These are phyloP conservation scores for Tricharina praecox DNA, from an alignment of 495 filamentous ascomycete species.

Conservation along the genomic window DNA sequence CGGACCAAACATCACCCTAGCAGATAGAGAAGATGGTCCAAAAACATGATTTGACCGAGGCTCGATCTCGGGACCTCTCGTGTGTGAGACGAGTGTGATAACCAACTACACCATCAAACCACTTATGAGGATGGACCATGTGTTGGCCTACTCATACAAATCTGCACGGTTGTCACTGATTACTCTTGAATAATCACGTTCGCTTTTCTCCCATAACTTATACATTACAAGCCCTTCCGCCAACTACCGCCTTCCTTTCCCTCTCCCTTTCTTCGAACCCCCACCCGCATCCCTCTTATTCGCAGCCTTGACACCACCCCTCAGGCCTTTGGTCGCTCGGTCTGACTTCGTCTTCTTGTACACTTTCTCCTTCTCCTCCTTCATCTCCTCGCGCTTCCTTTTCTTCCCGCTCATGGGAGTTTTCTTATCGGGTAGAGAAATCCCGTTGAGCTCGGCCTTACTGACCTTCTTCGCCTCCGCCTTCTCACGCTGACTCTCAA, in stretches of 20 bases:
- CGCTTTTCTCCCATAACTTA: not conserved
- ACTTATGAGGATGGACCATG: not conserved
- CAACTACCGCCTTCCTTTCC: not conserved
- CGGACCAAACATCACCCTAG: no score
- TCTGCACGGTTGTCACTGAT: not conserved
- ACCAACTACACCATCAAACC: not conserved
- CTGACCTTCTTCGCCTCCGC: constrained; percentile 45
- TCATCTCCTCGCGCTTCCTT: constrained; percentile 70
- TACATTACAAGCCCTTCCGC: not conserved
- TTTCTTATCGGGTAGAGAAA: constrained; percentile 40
- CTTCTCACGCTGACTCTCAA: constrained; percentile 81
- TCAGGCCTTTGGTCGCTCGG: constrained; percentile 38
- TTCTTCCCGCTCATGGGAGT: constrained; percentile 78
- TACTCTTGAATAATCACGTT: no score
- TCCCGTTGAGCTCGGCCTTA: constrained; percentile 48
- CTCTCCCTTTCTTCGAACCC: constrained; percentile 7
- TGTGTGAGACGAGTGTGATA: not conserved
- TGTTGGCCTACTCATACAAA: not conserved
- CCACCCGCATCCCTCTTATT: constrained; percentile 16
- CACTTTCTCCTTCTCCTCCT: constrained; percentile 41
- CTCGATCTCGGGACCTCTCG: not conserved
- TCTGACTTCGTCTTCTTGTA: constrained; percentile 73
- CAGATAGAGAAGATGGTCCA: not conserved
- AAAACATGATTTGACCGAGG: not conserved
- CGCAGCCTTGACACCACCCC: constrained; percentile 15